Base-by-base conservation (phyloP, 495 filamentous ascomycete species). In the Lasiosphaeris hirsuta region DNA sequence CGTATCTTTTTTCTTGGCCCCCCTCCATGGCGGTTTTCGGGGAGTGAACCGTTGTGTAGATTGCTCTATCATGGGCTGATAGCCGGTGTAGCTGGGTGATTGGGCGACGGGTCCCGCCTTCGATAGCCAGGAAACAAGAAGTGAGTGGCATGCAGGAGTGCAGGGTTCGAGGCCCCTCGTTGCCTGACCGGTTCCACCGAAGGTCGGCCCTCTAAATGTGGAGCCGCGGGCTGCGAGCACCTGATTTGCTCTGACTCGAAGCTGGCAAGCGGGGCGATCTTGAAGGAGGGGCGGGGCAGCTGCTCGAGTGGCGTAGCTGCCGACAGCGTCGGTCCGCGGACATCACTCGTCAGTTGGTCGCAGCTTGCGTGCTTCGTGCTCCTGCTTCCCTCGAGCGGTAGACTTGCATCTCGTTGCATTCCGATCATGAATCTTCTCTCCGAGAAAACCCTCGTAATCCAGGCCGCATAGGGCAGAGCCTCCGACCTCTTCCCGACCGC, bases 1-100 rank as follows among this genome's bases (percentile, higher is more conserved):
- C 53, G 41, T 46, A 55, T 55, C 53, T 39, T 37, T 4, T 55
- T 33, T 38, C 53, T 54, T 54, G 51, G 38, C 51, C 19, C 18
- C 38, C 39, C 10, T 45, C 17, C 43, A 45, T 45, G 43, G 43
- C 43, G 19, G 8, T 45, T 45, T 23, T 23, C 18, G 43, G 51
- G 51, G n/a, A 13, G 51, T 23, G 34, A 53, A 43, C 17, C 46
- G 46, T 55, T 46, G 53, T 42, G 13, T 37, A 43, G 38, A 23
- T 15, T 38, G 53, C 23, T 19, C 38, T 55, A 47, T 46, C 53
- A 55, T 47, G 41, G 43, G 14, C 15, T 55, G 53, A 55, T 55
- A 33, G 51, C 15, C 17, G 51, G 11, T 41, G 46, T 55, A 23
- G 51, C 15, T 36, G 51, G 11, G 39, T 19, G 49, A 51, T 51